Base-by-base conservation (phyloP, 176 grass and related monocot genomes). In the Melocanna baccifera region DNA sequence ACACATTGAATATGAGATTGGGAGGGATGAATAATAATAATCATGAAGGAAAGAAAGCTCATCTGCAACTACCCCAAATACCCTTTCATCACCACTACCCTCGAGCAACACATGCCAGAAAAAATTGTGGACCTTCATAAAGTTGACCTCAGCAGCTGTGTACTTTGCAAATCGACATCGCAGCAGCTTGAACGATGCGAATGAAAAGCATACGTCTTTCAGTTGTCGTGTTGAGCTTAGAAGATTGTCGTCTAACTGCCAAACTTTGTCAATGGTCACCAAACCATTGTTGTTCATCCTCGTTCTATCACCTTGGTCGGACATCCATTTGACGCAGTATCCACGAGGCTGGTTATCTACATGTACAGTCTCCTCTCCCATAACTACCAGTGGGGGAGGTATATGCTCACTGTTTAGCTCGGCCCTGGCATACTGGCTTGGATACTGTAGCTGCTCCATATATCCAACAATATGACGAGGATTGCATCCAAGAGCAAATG, bases 31-130 rank as follows among this genome's bases (percentile, higher is more conserved):
- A 25, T 62, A 34, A 1, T 86, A 86, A 6, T 69, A 71, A 40
- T 86, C 84, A 51, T 62, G 39, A 20, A 62, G 1, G 36, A 86
- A 86, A 50, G 52, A 86, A 28, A 86, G 51, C 41, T 79, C 75
- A 22, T 86, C 53, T 3, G 20, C 51, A 36, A 79, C 20, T 37
- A 86, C 22, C 65, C 2, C 4, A 23, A 86, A 62, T 0, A 45
- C 22, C 3, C 75, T 78, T 0, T 51, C 83, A 28, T 86, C 39
- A 4, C 34, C 20, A 7, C 20, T 40, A 6, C 36, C 14, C 52
- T 32, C 3, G 30, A 32, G 30, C 30, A 32, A 30, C 30, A 30
- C 30, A 30, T 30, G 30, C 30, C 30, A 30, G 30, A 30, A 30
- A 30, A 30, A 30, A 2, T 32, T 32, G 30, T 32, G 30, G 30